Base-by-base conservation (phyloP, 1,284 basidiomycete species). In the Ceratobasidium sp. region DNA sequence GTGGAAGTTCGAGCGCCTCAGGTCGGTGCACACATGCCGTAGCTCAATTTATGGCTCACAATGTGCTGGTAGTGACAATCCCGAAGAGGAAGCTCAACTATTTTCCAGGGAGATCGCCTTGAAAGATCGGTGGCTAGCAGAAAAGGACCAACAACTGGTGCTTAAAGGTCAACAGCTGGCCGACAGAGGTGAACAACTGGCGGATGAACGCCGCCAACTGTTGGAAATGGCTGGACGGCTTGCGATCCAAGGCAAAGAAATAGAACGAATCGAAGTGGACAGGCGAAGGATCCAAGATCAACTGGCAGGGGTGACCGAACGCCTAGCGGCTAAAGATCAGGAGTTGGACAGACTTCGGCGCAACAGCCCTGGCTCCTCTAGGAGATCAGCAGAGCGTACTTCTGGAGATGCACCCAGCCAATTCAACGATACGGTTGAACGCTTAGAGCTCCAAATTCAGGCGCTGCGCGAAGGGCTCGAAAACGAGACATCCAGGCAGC, bases 1-100 rank as follows among this genome's bases (percentile, higher is more conserved):
- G 29, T 64, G 62, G 62, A 16, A n/a, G 5, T 27, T 64, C 14
- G 62, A 64, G 24, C 37, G 41, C 4, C 8, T 64, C n/a, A 39
- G 41, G 62, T 64, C 19, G 19, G 63, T 49, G 14, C 14, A 11
- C 34, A 19, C 5, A 54, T 16, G 8, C 8, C 37, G 3, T n/a
- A 29, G 14, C 14, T 54, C 13, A 4, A 11, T 24, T 6, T n/a
- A 2, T 22, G 31, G 37, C 27, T 31, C 13, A 9, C 19, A 16
- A 13, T 6, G 4, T 13, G 62, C 6, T 19, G 6, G 24, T 22
- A 16, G 24, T 8, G 5, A 6, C 31, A 3, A n/a, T 16, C 16
- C 58, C 24, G 37, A n/a, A 6, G 58, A 59, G 24, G 58, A 59
- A 31, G 51, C n/a, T 5, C 29, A 29, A 29, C 51, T 4, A 22